Evolutionary conservation across 2,329 filamentous ascomycete species (phyloP).

Genomic region (Botrytis hyacinthi): DNA sequence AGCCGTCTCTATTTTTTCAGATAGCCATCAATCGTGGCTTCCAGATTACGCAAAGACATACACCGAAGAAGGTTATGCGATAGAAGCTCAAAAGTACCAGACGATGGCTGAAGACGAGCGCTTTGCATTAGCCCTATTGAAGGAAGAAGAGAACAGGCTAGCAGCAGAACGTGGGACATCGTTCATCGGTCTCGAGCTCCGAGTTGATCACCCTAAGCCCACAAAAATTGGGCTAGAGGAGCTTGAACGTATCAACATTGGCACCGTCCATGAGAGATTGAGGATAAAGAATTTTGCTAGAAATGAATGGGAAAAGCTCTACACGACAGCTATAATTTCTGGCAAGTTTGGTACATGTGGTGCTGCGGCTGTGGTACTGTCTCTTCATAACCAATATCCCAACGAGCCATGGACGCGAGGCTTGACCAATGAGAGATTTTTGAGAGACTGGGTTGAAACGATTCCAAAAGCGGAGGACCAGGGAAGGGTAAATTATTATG

Average conservation of each 20-base stretch:
- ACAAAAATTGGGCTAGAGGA: neutral
- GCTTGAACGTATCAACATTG: neutral
- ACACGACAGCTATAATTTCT: neutral
- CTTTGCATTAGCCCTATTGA: neutral
- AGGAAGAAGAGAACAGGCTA: neutral
- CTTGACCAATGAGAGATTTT: neutral
- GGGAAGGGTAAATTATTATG: neutral
- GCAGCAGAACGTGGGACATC: neutral
- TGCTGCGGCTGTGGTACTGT: neutral
- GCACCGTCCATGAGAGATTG: neutral
- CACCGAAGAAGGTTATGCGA: neutral
- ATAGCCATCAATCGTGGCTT: neutral
- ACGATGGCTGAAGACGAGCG: neutral
- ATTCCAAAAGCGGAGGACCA: neutral
- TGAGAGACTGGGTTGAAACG: neutral
- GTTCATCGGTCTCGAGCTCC: neutral
- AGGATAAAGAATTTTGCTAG: neutral
- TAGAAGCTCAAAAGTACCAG: neutral
- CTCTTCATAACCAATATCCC: conserved; percentile 11
- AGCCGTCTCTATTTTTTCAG: neutral
- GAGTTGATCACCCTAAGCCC: neutral
- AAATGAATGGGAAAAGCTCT: neutral
- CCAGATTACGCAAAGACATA: neutral
- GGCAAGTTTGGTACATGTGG: neutral
- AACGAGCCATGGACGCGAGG: neutral